Conservation (phyloP, 2,329 filamentous ascomycete genomes). For the Botrytis tulipae region DNA sequence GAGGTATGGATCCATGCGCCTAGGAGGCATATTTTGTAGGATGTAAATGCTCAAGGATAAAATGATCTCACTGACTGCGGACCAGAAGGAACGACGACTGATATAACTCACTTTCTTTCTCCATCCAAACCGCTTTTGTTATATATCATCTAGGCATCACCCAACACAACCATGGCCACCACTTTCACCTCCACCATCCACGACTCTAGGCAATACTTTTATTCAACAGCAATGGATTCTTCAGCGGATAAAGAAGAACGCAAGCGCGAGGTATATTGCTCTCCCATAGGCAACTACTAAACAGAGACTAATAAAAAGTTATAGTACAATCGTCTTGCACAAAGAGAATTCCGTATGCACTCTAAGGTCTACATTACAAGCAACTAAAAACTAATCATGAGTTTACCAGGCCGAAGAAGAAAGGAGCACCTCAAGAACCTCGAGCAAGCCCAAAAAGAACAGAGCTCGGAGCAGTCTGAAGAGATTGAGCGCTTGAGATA, state of each 20-base stretch:
- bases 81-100: constrained; percentile 16
- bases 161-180: constrained; percentile 27
- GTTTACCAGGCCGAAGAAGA: constrained; percentile 42
- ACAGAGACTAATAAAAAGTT: constrained; percentile 5
- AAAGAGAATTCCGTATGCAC: constrained; percentile 45
- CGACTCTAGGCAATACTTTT: constrained; percentile 32
- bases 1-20: constrained; percentile 19
- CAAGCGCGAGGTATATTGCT: constrained; percentile 38
- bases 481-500: constrained; percentile 44
- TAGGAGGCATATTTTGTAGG: constrained; percentile 20
- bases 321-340: constrained; percentile 45
- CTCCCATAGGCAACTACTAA: not conserved
- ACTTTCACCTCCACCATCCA: constrained; percentile 27
- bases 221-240: constrained; percentile 35
- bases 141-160: constrained; percentile 20
- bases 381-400: constrained; percentile 24
- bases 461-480: constrained; percentile 42
- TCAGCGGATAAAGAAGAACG: constrained; percentile 39
- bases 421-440: constrained; percentile 47
- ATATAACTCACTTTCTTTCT: constrained; percentile 21
- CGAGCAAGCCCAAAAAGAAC: constrained; percentile 44
- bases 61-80: constrained; percentile 31
- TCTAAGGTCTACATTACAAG: not conserved
- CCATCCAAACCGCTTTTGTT: not conserved
- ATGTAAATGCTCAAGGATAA: constrained; percentile 29